These are phyloP conservation scores for grape (Vitis vinifera) DNA, from an alignment of 164 flowering plant genomes.

Conservation along the genomic window ASM3070453v1 NC_081821.1:11008501-11009000, in stretches of 20 bases:
- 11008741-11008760: slow-evolving; percentile 33
- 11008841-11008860: slow-evolving; percentile 50
- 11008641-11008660: slow-evolving; percentile 52
- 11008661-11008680: slow-evolving; percentile 69
- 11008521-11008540: slow-evolving; percentile 55
- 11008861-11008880: slow-evolving; percentile 53
- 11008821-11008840: slow-evolving; percentile 76
- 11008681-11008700: slow-evolving; percentile 41
- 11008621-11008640: slow-evolving; percentile 47
- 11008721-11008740: slow-evolving; percentile 55
- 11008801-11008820: slow-evolving; percentile 61
- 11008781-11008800: slow-evolving; percentile 45
- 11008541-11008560: slow-evolving; percentile 36
- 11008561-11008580: slow-evolving; percentile 46
- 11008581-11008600: slow-evolving; percentile 68
- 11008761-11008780: slow-evolving; percentile 44
- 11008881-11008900: slow-evolving; percentile 53
- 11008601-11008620: slow-evolving; percentile 76
- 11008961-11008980: slow-evolving; percentile 60
- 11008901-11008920: slow-evolving; percentile 73
- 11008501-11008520: slow-evolving; percentile 62
- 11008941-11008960: slow-evolving; percentile 54
- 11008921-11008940: slow-evolving; percentile 55
- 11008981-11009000: slow-evolving; percentile 36
- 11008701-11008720: slow-evolving; percentile 55